A percentile compares a stretch with the other conserved stretches of the same genome.
Conservation (phyloP, 306 rosid species). For the Macrotyloma uniflorum region DNA sequence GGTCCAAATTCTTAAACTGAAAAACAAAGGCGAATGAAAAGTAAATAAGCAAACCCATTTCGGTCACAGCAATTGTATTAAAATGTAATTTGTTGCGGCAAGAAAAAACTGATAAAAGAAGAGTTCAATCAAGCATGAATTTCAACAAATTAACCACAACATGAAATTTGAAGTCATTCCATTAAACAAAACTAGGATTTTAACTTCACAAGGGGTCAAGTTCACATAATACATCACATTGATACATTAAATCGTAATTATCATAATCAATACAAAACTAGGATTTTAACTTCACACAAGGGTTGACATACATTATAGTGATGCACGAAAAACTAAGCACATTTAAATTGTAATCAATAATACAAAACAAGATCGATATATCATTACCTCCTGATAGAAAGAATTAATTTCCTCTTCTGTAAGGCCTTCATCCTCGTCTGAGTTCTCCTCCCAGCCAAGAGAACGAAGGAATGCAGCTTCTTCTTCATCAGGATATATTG, state of each 20-base stretch:
- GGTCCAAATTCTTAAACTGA: slow-evolving; percentile 67
- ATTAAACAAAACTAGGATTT: background rate
- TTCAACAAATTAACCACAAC: background rate
- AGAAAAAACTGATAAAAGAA: background rate
- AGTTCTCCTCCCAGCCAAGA: slow-evolving; percentile 97
- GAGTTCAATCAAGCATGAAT: slow-evolving; percentile 1
- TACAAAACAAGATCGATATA: slow-evolving; percentile 18
- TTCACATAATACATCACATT: slow-evolving; percentile 11
- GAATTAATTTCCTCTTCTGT: slow-evolving; percentile 95
- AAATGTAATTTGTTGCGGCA: background rate
- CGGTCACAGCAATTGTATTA: slow-evolving; percentile 20
- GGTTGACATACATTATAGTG: no score
- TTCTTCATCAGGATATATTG: slow-evolving; percentile 79
- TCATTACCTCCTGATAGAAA: slow-evolving; percentile 74
- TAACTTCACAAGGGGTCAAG: background rate
- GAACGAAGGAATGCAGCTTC: slow-evolving; percentile 96
- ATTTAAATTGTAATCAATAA: no score
- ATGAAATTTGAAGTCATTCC: background rate
- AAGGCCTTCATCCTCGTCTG: slow-evolving; percentile 87
- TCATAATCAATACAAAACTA: slow-evolving; percentile 17
- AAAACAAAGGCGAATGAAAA: slow-evolving; percentile 28
- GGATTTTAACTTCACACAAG: no score
- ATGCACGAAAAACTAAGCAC: no score
- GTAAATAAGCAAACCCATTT: slow-evolving; percentile 25
- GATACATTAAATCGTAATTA: slow-evolving; percentile 15